Conservation (phyloP, 257 asterid species). For the Henckelia pumila region DNA sequence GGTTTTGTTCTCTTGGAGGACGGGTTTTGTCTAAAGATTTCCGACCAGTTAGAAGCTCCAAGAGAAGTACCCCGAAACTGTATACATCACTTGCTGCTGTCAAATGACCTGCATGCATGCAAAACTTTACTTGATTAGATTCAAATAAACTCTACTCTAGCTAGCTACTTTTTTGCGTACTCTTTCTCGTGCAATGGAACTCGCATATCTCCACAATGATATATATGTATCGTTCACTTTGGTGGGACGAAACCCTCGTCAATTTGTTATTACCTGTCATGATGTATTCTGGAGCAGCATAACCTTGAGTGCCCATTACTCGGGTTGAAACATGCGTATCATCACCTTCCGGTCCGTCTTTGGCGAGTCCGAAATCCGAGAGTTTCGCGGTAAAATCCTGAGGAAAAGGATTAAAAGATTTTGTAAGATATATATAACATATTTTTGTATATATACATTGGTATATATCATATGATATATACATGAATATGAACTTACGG, state of each 20-base stretch:
- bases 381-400: slow-evolving; percentile 85
- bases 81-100: slow-evolving; percentile 91
- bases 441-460: not conserved
- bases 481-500: slow-evolving; percentile 41
- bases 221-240: no score
- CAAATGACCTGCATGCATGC: slow-evolving; percentile 59
- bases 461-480: not conserved
- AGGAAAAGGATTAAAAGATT: not conserved
- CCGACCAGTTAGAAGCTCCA: slow-evolving; percentile 77
- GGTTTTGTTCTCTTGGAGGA: slow-evolving; percentile 59
- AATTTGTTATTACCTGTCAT: slow-evolving; percentile 87
- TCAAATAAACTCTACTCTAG: no score
- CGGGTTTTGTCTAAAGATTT: slow-evolving; percentile 73
- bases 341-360: slow-evolving; percentile 94
- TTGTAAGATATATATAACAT: not conserved
- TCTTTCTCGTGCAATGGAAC: no score
- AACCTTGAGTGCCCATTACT: slow-evolving; percentile 92
- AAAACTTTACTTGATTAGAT: not conserved
- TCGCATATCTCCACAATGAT: no score
- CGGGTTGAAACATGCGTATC: slow-evolving; percentile 89
- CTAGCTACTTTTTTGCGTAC: no score
- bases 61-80: slow-evolving; percentile 74
- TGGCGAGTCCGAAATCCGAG: slow-evolving; percentile 89
- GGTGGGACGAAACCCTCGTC: no score
- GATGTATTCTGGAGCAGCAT: slow-evolving; percentile 88